These are phyloP conservation scores for Neurospora africana DNA, from an alignment of 495 filamentous ascomycete species.

Conservation along the genomic window DNA sequence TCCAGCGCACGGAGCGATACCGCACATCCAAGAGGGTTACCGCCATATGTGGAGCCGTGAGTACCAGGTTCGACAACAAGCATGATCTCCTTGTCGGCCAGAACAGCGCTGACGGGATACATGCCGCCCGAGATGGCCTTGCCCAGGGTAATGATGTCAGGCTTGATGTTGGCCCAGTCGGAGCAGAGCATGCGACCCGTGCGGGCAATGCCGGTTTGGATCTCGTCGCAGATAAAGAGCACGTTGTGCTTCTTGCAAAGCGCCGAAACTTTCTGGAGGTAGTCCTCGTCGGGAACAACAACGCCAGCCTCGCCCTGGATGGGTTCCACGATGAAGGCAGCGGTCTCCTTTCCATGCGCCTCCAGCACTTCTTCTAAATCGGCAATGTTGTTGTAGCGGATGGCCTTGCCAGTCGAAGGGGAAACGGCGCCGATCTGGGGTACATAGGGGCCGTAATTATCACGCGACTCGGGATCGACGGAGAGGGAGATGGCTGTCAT, in stretches of 20 bases:
- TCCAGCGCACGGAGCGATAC: slow-evolving; percentile 95
- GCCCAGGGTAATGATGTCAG: slow-evolving; percentile 86
- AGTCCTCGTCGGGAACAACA: slow-evolving; percentile 85
- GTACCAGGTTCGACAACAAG: slow-evolving; percentile 94
- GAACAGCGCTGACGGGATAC: slow-evolving; percentile 93
- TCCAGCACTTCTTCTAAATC: slow-evolving; percentile 73
- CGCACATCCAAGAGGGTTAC: slow-evolving; percentile 93
- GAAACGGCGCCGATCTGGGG: slow-evolving; percentile 71
- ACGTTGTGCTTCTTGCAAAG: slow-evolving; percentile 92
- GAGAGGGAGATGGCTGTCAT: slow-evolving; percentile 93
- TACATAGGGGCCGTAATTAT: slow-evolving; percentile 94
- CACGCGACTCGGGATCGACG: slow-evolving; percentile 85
- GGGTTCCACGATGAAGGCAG: slow-evolving; percentile 91
- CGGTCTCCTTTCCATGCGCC: slow-evolving; percentile 70
- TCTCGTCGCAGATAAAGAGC: slow-evolving; percentile 94
- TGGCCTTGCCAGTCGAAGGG: slow-evolving; percentile 66
- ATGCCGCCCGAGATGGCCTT: slow-evolving; percentile 98
- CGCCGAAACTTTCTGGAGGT: slow-evolving; percentile 67
- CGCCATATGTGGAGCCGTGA: slow-evolving; percentile 94
- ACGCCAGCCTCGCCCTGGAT: slow-evolving; percentile 98
- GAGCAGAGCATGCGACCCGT: slow-evolving; percentile 89
- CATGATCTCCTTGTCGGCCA: slow-evolving; percentile 88
- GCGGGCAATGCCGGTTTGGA: slow-evolving; percentile 92
- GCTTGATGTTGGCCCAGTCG: slow-evolving; percentile 90
- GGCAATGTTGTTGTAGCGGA: slow-evolving; percentile 75